Base-by-base conservation (phyloP, 345 rosid species). In the Limnanthes douglasii region DNA sequence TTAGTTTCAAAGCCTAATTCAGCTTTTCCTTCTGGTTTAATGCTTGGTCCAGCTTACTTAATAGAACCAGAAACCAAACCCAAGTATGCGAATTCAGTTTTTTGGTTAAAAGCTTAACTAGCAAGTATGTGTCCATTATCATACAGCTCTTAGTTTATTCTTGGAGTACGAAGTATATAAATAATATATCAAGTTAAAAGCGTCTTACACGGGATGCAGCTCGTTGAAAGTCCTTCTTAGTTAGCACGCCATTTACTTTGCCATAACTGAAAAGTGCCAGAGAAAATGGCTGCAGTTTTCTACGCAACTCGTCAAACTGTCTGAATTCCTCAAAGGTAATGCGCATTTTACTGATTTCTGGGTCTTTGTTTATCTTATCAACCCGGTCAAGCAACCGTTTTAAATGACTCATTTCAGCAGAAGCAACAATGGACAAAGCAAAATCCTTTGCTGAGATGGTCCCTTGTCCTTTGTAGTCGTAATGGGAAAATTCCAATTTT, bases 391-490 rank as follows among this genome's bases (percentile, higher is more conserved):
- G 79, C 57, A 90, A 65, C 54, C 34, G 51, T 46, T 64, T 34
- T 50, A 84, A 45, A 60, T 78, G 76, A 29, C 67, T 59, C 64
- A 84, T 62, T 56, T 84, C 88, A 43, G 98, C 98, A 26, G 98
- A 69, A 59, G 98, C 94, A 51, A 90, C 96, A 72, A 90, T 63
- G 14, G 93, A 80, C 46, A 90, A 45, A 3, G 96, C 96, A 50
- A 90, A 90, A 73, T 90, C 98, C 57, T 73, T 64, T 10, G 80
- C 96, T 18, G 92, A 73, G 53, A 84, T 77, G 32, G 70, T 68
- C 46, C 72, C 75, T 40, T 57, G 66, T 40, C 31, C 45, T 54
- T 75, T 70, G 47, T 70, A 90, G 55, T 90, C 96, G 61, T 90
- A 90, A 56, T 90, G 94, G 31, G 71, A 72, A 62, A 90, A 90